Evolutionary conservation across 345 rosid species (phyloP).

Genomic region (Tarenaya hassleriana): DNA sequence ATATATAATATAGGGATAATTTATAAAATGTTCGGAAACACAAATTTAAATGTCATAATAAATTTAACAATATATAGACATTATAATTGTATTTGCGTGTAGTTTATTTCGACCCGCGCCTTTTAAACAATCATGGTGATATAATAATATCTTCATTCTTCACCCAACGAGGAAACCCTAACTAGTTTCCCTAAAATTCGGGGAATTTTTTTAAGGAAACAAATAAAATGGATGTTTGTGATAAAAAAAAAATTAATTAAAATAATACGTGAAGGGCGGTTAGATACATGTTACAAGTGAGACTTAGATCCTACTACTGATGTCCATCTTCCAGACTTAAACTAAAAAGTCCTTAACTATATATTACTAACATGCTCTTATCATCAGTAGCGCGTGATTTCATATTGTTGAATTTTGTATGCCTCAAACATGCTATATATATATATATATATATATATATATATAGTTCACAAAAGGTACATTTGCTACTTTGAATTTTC

Average conservation of each 20-base stretch:
- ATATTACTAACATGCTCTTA: background rate
- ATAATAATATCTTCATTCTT: too few species aligned
- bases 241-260: background rate
- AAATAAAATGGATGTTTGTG: background rate
- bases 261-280: background rate
- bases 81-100: too few species aligned
- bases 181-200: too few species aligned
- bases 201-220: too few species aligned
- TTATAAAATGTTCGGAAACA: too few species aligned
- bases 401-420: background rate
- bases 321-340: background rate
- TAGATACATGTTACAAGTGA: slow-evolving; percentile 12
- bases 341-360: slow-evolving; percentile 4
- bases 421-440: background rate
- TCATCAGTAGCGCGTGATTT: background rate
- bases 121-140: background rate
- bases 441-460: background rate
- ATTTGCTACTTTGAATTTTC: slow-evolving; percentile 9
- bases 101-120: too few species aligned
- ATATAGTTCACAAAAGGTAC: background rate
- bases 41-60: too few species aligned
- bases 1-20: too few species aligned
- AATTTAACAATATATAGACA: too few species aligned
- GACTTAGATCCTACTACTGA: slow-evolving; percentile 1
- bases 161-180: background rate